Conservation (phyloP, 768 basidiomycete species). For the Clavulina sp. region DNA sequence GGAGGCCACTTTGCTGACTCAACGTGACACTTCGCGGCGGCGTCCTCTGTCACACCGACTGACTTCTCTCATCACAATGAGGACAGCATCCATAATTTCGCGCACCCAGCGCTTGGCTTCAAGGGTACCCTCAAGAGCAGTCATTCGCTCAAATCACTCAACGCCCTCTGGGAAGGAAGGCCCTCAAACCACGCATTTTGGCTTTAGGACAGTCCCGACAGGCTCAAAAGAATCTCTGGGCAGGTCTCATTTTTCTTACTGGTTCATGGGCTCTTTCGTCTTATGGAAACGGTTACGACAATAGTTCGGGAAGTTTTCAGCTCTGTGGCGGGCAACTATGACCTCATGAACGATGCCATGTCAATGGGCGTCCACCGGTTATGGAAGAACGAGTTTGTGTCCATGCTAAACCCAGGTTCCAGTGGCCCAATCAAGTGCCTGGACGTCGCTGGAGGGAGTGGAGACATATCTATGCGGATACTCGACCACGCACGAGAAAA, state of each 20-base stretch:
- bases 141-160: not conserved
- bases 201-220: slow-evolving; percentile 78
- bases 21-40: too few relatives aligned
- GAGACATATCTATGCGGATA: slow-evolving; percentile 90
- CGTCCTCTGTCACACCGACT: too few relatives aligned
- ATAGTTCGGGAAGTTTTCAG: slow-evolving; percentile 82
- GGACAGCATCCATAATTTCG: not conserved
- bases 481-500: slow-evolving; percentile 80
- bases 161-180: not conserved
- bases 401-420: slow-evolving; percentile 54
- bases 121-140: not conserved
- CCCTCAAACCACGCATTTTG: slow-evolving; percentile 67
- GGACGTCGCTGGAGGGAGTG: slow-evolving; percentile 96
- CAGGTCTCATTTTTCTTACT: slow-evolving; percentile 4
- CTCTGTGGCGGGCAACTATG: slow-evolving; percentile 88
- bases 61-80: not conserved
- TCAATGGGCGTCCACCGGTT: slow-evolving; percentile 90
- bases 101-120: not conserved
- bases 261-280: not conserved
- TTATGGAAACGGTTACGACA: not conserved
- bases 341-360: slow-evolving; percentile 98
- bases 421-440: slow-evolving; percentile 39
- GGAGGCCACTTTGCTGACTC: too few relatives aligned
- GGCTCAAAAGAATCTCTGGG: slow-evolving; percentile 67
- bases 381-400: slow-evolving; percentile 89